A percentile compares a stretch with the other conserved stretches of the same genome.
Conservation (phyloP, 441 rosid species). For the Populus hybrid region DNA sequence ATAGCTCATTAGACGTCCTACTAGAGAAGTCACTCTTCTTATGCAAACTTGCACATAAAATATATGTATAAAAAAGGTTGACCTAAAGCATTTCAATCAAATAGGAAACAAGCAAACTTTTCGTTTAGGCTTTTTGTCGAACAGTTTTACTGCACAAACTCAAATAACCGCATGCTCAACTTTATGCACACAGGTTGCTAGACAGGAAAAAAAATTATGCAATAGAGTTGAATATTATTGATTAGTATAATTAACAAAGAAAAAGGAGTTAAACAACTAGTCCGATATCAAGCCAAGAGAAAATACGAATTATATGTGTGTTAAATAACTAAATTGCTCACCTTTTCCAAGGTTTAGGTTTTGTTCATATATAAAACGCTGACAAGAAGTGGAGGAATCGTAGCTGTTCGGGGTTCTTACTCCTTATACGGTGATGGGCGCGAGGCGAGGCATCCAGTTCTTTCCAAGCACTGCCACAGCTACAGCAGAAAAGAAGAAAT, state of each 20-base stretch:
- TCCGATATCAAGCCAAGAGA: too few species aligned
- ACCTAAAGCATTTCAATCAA: not conserved
- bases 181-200: too few species aligned
- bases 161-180: not conserved
- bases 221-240: too few species aligned
- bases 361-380: not conserved
- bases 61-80: not conserved
- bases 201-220: not conserved
- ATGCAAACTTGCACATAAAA: not conserved
- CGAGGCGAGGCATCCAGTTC: too few species aligned
- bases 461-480: too few species aligned
- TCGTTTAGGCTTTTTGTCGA: slow-evolving; percentile 20
- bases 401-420: not conserved
- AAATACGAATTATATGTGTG: not conserved
- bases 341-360: not conserved
- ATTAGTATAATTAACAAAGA: too few species aligned
- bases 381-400: not conserved
- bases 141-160: not conserved
- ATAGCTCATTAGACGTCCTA: not conserved
- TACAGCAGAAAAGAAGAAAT: too few species aligned
- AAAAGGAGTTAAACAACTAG: too few species aligned
- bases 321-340: not conserved
- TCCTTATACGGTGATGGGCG: not conserved
- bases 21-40: not conserved
- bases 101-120: not conserved